Evolutionary conservation across 2,329 filamentous ascomycete genomes (phyloP), one percentile per base, ranked within the genome.

Genomic region (Fusarium tanahbumbuense): DNA sequence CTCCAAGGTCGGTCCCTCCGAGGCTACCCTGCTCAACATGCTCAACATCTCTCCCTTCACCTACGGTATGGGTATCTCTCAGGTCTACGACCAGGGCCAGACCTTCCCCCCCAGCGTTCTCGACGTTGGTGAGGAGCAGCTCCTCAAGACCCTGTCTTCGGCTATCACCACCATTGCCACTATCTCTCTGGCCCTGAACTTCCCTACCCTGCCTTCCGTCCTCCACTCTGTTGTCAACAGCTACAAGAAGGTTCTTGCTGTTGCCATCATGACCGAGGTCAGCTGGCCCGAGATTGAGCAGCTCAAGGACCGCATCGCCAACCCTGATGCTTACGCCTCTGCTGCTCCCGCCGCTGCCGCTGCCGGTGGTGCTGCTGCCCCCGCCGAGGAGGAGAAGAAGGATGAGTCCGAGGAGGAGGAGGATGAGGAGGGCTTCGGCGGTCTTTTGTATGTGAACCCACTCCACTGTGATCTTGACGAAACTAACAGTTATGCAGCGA

Each of bases 31-130:
- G 77, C 92, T 99, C 80, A 99, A 99, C 93, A 93, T 99, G 95
- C 87, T 99, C 83, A 98, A 98, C 92, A 99, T 99, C 89, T 98
- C 96, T 77, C 94, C 94, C 83, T 98, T 98, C 90, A 97, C 94
- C 82, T 99, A 98, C 87, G 96, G 96, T 88, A 97, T 99, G 92
- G 92, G 92, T 83, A 91, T 99, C 79, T 76, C 89, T 73, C 95
- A 98, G 89, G 94, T 99, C 84, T 99, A 99, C 89, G 94, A 99
- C 86, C 86, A 95, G 80, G 96, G 96, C 80, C 96, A 99, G 89
- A 90, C 89, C 77, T 99, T 99, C 90, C 87, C 89, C 73, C 84
- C 94, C 73, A 85, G 83, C 71, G 93, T 99, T 76, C 89, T 99
- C 76, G 96, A 99, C 85, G 94, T 99, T 79, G 89, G 93, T 80